Evolutionary conservation across 208 protist species (phyloP), one percentile per base, ranked within the genome.

Genomic region (Wallacemonas sp.): DNA sequence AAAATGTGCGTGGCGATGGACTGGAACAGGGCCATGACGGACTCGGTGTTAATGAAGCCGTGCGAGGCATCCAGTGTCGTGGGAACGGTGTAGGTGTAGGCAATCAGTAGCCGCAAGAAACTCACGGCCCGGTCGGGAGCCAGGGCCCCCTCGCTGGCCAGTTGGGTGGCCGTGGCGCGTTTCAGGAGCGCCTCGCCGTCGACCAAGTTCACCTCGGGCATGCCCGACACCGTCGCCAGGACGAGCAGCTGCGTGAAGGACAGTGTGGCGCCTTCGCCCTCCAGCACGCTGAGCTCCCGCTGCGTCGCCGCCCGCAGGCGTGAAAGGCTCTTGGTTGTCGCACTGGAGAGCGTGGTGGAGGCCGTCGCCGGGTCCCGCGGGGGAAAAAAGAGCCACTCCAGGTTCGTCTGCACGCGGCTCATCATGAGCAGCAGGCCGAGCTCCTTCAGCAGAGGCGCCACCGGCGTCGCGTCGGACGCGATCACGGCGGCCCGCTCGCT

Each of bases 231-330:
- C n/a, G 76, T 70, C 11, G 75, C 80, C 0, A 94, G 69, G 14
- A 86, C 61, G 25, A 87, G 61, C 7, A 94, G 76, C 59, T 94
- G 76, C 59, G 77, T 86, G 66, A 85, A 94, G 18, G 84, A 91
- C 26, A 94, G 50, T 42, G 81, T 25, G 29, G 71, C 64, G 42
- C 64, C 64, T 39, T 74, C 31, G 25, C 49, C 31, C 32, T 61
- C 57, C 2, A 69, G 39, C 3, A 14, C 23, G 1, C 36, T 39
- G 5, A 28, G 23, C 42, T 48, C 23, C n/a, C 41, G 61, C 14
- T 55, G 16, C 39, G 26, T 42, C 8, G 20, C 61, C 8, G 22
- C 20, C 7, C 61, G 39, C 16, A 38, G 28, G 8, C 38, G 44
- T 18, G 38, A 16, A 16, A 28, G 22, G 3, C 42, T 55, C 41